Percentiles rank a stretch among this genome's conserved stretches.
Conservation (phyloP, 2,329 filamentous ascomycete genomes). For the Ophiostoma sp. region DNA sequence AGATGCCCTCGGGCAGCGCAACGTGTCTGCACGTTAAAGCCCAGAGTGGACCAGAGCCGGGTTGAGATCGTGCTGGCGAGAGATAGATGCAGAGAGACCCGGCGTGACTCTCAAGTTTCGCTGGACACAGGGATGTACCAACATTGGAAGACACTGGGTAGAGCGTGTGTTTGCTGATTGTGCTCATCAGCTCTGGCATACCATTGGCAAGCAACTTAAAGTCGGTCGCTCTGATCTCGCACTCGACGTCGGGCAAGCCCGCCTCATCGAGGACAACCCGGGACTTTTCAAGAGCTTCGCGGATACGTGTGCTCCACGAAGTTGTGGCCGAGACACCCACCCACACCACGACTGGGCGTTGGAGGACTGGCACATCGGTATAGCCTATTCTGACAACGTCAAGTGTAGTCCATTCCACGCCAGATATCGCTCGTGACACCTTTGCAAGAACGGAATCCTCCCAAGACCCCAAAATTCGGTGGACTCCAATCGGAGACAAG, state of each 20-base stretch:
- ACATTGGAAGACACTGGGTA: background rate
- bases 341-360: conserved; percentile 9
- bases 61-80: background rate
- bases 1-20: background rate
- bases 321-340: background rate
- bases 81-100: background rate
- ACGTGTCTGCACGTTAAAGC: background rate
- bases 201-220: background rate
- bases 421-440: background rate
- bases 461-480: background rate
- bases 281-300: background rate
- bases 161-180: background rate
- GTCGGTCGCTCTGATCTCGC: background rate
- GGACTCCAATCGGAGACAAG: background rate
- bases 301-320: background rate
- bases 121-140: background rate
- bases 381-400: background rate
- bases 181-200: background rate
- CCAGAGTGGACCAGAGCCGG: background rate
- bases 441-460: background rate
- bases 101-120: background rate
- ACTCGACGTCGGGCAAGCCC: background rate
- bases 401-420: background rate
- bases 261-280: background rate
- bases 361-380: background rate